phyloP scores from a whole-genome alignment of 164 flowering plant species.

The Sextonia rubra region DNA sequence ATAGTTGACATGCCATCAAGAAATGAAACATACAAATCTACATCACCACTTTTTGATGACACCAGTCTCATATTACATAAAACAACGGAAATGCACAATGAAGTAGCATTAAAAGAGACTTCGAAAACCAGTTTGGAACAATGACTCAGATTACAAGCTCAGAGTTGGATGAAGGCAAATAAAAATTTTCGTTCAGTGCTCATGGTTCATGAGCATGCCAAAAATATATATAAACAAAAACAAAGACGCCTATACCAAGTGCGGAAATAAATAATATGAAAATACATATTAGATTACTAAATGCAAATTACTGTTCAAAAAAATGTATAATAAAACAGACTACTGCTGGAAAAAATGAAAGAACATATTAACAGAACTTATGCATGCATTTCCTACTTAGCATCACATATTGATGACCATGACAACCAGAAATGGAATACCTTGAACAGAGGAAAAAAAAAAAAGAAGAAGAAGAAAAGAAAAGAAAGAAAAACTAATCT shows the following conservation, averaged over 20 bases:
- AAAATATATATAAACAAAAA: too few relatives aligned
- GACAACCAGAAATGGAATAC: not conserved
- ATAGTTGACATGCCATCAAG: too few relatives aligned
- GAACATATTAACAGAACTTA: not conserved
- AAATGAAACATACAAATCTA: too few relatives aligned
- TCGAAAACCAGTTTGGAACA: too few relatives aligned
- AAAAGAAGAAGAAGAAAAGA: too few relatives aligned
- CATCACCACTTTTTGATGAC: too few relatives aligned
- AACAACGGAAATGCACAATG: not conserved
- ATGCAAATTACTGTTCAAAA: not conserved
- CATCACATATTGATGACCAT: not conserved
- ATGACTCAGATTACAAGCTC: not conserved
- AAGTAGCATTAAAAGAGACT: too few relatives aligned
- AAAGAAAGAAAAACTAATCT: too few relatives aligned
- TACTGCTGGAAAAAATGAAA: not conserved
- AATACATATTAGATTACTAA: too few relatives aligned
- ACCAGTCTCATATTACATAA: not conserved
- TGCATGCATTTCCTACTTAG: not conserved
- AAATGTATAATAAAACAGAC: not conserved
- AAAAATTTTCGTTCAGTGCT: not conserved
- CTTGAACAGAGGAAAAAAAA: too few relatives aligned
- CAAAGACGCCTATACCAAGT: not conserved
- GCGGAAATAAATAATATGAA: not conserved
- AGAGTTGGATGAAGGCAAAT: not conserved
- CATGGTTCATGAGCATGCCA: not conserved